phyloP scores from a whole-genome alignment of 2,329 filamentous ascomycete species.

The Endocalyx cinctus region DNA sequence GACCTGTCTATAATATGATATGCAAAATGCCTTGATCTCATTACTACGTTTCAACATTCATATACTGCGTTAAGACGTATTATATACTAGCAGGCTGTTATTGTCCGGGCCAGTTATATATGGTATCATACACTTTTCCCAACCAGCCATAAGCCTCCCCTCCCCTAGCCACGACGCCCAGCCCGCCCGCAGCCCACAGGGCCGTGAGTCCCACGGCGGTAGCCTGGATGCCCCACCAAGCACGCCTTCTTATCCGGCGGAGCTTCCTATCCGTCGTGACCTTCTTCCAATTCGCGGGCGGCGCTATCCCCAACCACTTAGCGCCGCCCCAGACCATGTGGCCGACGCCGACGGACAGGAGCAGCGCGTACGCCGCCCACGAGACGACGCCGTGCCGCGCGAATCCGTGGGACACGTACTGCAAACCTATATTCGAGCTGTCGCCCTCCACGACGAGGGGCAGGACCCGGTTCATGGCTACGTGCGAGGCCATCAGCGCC shows the following conservation, averaged over 20 bases:
- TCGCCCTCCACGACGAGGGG: slow-evolving; percentile 77
- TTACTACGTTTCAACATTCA: too few species aligned
- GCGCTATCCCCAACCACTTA: slow-evolving; percentile 69
- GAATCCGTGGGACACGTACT: slow-evolving; percentile 82
- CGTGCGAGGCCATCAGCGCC: slow-evolving; percentile 64
- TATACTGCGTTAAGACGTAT: too few species aligned
- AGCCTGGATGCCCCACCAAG: slow-evolving; percentile 69
- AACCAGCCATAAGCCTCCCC: slow-evolving; percentile 74
- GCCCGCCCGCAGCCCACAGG: slow-evolving; percentile 76
- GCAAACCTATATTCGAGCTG: slow-evolving; percentile 78
- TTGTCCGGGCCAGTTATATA: slow-evolving; percentile 41
- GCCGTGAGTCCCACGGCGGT: slow-evolving; percentile 52
- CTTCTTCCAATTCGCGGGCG: slow-evolving; percentile 47
- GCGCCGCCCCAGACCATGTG: slow-evolving; percentile 84
- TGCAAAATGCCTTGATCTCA: too few species aligned
- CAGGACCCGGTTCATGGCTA: slow-evolving; percentile 69
- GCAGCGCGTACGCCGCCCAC: slow-evolving; percentile 63
- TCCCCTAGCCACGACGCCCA: slow-evolving; percentile 71
- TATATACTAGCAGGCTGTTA: too few species aligned
- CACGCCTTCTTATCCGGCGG: slow-evolving; percentile 53
- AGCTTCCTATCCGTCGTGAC: slow-evolving; percentile 47
- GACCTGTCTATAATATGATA: too few species aligned
- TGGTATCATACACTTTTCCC: slow-evolving; percentile 70
- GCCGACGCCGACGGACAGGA: slow-evolving; percentile 64
- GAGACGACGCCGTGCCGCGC: slow-evolving; percentile 56